Evolutionary conservation across 805 yeast species (phyloP).

Genomic region (Metschnikowia bowlesiae): DNA sequence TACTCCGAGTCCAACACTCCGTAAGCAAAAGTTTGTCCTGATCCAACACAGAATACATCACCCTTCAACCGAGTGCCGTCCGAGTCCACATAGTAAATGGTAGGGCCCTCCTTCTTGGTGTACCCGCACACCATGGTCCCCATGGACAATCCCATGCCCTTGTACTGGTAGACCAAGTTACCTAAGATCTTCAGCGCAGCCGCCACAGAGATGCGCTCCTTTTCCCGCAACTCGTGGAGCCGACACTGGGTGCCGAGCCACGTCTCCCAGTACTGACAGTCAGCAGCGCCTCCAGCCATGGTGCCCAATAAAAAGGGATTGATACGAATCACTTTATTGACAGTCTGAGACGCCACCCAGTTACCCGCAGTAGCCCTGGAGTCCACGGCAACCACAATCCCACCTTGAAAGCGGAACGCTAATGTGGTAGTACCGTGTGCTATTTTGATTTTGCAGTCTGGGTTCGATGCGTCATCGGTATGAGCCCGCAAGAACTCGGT

Average conservation of each 20-base stretch:
- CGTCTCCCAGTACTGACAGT: slow-evolving; percentile 98
- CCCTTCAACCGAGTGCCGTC: slow-evolving; percentile 96
- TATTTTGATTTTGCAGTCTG: slow-evolving; percentile 91
- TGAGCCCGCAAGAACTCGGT: slow-evolving; percentile 94
- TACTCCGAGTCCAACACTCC: slow-evolving; percentile 95
- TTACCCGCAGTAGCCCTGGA: slow-evolving; percentile 97
- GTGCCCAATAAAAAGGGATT: slow-evolving; percentile 94
- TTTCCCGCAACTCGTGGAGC: slow-evolving; percentile 88
- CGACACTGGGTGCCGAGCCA: slow-evolving; percentile 98
- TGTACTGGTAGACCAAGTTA: slow-evolving; percentile 86
- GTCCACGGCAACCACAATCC: slow-evolving; percentile 94
- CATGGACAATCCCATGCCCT: slow-evolving; percentile 98
- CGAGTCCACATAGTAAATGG: slow-evolving; percentile 92
- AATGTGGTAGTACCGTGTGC: slow-evolving; percentile 99
- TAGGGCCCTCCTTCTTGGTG: slow-evolving; percentile 92
- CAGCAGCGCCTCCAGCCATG: slow-evolving; percentile 99
- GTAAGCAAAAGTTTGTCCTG: slow-evolving; percentile 98
- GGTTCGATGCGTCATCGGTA: slow-evolving; percentile 89
- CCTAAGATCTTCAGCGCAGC: slow-evolving; percentile 93
- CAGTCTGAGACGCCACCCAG: slow-evolving; percentile 98
- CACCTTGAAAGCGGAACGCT: slow-evolving; percentile 94
- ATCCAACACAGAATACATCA: slow-evolving; percentile 93
- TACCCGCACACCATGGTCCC: slow-evolving; percentile 99
- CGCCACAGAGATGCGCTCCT: slow-evolving; percentile 91
- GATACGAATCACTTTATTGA: slow-evolving; percentile 94